These are phyloP conservation scores for Colletotrichum sansevieriae DNA, from an alignment of 2,329 filamentous ascomycete species.

Conservation along the genomic window DNA sequence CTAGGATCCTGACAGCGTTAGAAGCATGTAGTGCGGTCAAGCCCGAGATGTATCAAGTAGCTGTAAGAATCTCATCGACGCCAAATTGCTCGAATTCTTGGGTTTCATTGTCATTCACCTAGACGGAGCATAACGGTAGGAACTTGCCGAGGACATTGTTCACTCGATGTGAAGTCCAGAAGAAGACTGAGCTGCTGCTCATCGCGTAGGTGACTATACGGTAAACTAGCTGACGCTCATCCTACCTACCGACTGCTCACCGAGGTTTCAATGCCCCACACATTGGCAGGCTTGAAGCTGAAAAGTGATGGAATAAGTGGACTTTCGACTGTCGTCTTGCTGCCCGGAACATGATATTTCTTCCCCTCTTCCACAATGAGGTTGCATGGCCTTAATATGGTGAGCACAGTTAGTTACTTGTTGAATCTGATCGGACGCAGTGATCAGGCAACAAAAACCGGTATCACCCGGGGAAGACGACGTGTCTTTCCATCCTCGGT, in stretches of 20 bases:
- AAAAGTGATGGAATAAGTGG: background rate
- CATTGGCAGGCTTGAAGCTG: background rate
- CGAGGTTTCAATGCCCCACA: slow-evolving; percentile 12
- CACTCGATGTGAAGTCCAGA: no score
- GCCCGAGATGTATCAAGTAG: no score
- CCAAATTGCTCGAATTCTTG: no score
- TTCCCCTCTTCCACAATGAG: background rate
- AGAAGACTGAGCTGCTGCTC: background rate
- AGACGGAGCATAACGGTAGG: no score
- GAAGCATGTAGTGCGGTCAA: no score
- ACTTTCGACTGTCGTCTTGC: background rate
- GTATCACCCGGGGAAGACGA: background rate
- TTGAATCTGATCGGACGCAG: slow-evolving; percentile 1
- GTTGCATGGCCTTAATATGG: background rate
- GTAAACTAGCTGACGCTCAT: background rate
- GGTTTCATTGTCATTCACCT: no score
- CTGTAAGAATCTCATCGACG: no score
- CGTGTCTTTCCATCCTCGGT: background rate
- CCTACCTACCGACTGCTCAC: background rate
- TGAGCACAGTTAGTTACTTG: background rate
- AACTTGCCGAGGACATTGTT: no score
- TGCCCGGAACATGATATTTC: background rate
- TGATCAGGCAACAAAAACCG: background rate
- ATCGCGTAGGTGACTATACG: background rate
- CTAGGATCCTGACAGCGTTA: no score